Evolutionary conservation across 352 stramenopile genomes (phyloP).

Genomic region (Ophiocytium majus): DNA sequence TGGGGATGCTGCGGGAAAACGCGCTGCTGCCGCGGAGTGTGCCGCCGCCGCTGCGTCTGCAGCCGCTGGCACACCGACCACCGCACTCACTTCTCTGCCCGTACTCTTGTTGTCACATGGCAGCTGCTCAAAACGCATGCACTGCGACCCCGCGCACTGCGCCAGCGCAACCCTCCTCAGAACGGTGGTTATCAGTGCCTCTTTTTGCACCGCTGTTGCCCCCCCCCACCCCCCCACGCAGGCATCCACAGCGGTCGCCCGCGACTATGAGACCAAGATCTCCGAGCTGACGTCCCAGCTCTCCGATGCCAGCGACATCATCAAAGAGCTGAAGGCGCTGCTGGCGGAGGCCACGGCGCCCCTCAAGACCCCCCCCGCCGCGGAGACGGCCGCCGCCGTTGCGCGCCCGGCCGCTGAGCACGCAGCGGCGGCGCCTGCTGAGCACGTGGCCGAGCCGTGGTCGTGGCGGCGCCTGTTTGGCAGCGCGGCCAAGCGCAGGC

Average conservation of each 20-base stretch:
- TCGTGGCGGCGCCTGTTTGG: no score
- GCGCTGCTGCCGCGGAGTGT: no score
- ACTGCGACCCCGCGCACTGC: background rate
- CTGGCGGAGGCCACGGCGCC: background rate
- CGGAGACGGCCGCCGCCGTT: no score
- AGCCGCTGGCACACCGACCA: no score
- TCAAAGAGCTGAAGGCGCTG: background rate
- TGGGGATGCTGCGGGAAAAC: background rate
- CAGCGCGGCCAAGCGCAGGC: no score
- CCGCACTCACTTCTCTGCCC: no score
- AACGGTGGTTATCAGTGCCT: no score
- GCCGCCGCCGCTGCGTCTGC: no score
- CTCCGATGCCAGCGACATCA: background rate
- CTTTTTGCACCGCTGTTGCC: background rate
- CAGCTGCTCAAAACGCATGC: background rate
- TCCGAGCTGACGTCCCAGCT: background rate
- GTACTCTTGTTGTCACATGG: background rate
- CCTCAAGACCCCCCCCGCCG: no score
- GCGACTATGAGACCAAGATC: background rate
- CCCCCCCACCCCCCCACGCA: background rate
- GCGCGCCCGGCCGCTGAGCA: no score
- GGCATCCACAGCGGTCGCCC: background rate
- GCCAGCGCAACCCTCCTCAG: background rate
- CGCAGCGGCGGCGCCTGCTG: no score
- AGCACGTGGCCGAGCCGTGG: no score